Base-by-base conservation (phyloP, 768 basidiomycete genomes). In the Termitomyces sp. region DNA sequence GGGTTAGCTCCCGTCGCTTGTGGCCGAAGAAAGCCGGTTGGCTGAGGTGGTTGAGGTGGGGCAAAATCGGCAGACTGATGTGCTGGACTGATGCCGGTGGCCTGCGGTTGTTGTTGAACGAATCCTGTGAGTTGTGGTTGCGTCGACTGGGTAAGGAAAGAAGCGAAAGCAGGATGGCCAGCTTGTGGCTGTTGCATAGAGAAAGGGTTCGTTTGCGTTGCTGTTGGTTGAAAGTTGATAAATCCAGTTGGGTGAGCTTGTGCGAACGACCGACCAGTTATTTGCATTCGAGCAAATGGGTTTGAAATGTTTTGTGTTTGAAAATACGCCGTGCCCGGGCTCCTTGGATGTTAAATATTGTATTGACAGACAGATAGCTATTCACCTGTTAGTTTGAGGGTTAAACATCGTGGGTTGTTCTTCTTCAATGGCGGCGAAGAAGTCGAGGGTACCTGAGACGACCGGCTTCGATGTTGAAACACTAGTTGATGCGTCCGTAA, bases 341-440 rank as follows among this genome's bases (percentile, higher is more conserved):
- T 87, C 58, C 6, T 45, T 54, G 54, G 39, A 52, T 27, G 27
- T 54, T 31, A 42, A 15, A 18, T 15, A 16, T 30, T 37, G 20
- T 55, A 51, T 27, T 16, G 15, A 58, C 20, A 41, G 48, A 57
- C 24, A 27, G 4, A 31, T 37, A n/a, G 16, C 4, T 13, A 42
- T 34, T 41, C 62, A 85, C 87, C 82, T 85, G 66, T 79, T 78
- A 6, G 81, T 79, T 61, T 83, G 79, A 7, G 87, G 82, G 61
- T 85, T 85, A 69, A 87, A 87, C 77, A 84, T 84, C n/a, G 82
- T 78, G 9, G 85, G 79, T 67, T 91, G 88, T 57, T 89, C 86
- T 55, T 83, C 81, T 69, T 97, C 95, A 63, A 99, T 96, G 6
- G 91, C 83, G 30, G 78, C 73, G 73, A 99, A 97, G 77, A 99